A percentile compares a stretch with the other conserved stretches of the same genome.
These are phyloP conservation scores for Dactylellina drechsleri DNA, from an alignment of 2,329 filamentous ascomycete genomes.

Conservation along the genomic window DNA sequence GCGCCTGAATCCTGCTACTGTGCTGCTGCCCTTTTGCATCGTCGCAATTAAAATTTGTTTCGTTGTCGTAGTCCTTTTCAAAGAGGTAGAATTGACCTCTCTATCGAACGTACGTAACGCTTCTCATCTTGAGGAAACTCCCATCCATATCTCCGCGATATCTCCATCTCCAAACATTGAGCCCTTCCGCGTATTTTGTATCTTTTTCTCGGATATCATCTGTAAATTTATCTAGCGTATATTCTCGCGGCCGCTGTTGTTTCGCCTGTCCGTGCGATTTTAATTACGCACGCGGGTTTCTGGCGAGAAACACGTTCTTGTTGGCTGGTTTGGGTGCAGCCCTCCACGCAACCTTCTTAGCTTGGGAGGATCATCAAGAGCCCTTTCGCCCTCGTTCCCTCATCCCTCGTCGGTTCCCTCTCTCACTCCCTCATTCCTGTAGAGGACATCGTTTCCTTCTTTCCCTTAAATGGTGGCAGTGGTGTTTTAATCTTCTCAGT, in stretches of 20 bases:
- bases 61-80: not conserved
- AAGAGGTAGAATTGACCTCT: no score
- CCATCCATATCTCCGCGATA: no score
- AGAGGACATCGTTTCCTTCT: not conserved
- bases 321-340: slow-evolving; percentile 2
- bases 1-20: slow-evolving; percentile 35
- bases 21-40: slow-evolving; percentile 16
- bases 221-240: no score
- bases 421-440: no score
- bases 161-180: no score
- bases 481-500: no score
- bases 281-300: slow-evolving; percentile 50
- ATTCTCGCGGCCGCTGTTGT: not conserved
- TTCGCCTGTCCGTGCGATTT: slow-evolving; percentile 1
- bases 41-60: not conserved
- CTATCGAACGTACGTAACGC: no score
- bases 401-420: no score
- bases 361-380: slow-evolving; percentile 25
- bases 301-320: slow-evolving; percentile 36
- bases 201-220: no score
- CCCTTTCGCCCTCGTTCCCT: not conserved
- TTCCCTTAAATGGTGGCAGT: not conserved
- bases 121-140: no score
- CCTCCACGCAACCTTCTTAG: slow-evolving; percentile 28
- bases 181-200: no score